Evolutionary conservation across 2,329 filamentous ascomycete genomes (phyloP).

Genomic region (Colletotrichum salicis): DNA sequence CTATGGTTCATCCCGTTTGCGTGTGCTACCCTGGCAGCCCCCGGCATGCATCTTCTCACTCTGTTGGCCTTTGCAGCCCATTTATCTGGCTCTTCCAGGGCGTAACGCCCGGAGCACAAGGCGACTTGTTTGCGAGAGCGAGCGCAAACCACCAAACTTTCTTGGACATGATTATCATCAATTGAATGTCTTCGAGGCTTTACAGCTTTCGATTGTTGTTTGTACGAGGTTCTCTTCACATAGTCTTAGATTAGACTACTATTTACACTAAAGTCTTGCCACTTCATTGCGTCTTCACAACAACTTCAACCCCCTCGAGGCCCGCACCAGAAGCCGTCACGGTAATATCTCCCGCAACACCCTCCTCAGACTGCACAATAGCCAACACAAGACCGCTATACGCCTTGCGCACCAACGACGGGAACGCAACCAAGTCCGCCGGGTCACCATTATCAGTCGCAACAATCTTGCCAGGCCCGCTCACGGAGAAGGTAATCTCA

Average conservation of each 20-base stretch:
- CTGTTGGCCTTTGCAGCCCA: not conserved
- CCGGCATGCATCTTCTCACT: not conserved
- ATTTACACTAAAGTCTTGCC: not conserved
- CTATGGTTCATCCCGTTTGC: not conserved
- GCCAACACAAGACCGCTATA: constrained; percentile 54
- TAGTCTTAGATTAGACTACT: not conserved
- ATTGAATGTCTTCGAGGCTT: not conserved
- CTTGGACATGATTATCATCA: not conserved
- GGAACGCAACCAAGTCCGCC: constrained; percentile 55
- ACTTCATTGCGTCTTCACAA: not conserved
- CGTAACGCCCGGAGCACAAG: not conserved
- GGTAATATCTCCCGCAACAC: constrained; percentile 9
- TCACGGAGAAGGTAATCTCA: constrained; percentile 55
- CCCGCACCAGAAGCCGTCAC: constrained; percentile 10
- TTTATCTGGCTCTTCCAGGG: not conserved
- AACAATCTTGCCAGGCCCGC: constrained; percentile 56
- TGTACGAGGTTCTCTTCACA: not conserved
- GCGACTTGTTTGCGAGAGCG: not conserved
- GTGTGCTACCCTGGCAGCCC: not conserved
- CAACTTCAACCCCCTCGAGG: constrained; percentile 5
- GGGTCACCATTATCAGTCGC: constrained; percentile 64
- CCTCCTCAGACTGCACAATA: constrained; percentile 47
- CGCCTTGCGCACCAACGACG: constrained; percentile 50
- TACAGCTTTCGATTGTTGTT: no score
- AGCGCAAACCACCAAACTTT: not conserved